Conservation (phyloP, 306 rosid genomes). For the Sicyos edulis region DNA sequence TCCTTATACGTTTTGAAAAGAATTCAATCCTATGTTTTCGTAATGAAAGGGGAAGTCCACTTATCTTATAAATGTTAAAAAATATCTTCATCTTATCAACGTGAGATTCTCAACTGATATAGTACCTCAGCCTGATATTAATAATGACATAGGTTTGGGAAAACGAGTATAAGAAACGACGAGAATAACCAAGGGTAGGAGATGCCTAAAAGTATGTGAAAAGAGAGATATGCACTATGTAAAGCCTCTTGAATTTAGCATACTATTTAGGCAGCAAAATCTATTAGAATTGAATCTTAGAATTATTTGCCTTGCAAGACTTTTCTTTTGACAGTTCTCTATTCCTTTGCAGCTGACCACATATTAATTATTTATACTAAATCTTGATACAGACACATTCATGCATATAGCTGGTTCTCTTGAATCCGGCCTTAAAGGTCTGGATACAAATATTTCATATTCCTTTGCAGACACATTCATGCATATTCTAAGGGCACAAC, state of each 20-base stretch:
- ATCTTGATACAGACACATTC: conserved; percentile 75
- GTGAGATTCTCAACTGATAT: no score
- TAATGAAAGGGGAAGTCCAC: no score
- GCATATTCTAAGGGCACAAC: no score
- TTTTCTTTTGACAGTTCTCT: conserved; percentile 3
- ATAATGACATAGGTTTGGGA: no score
- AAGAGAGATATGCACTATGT: neutral
- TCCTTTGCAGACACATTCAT: no score
- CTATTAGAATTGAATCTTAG: neutral
- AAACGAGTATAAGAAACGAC: no score
- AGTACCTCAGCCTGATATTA: no score
- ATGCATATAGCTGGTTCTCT: conserved; percentile 88
- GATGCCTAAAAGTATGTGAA: neutral
- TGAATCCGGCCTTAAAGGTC: conserved; percentile 96
- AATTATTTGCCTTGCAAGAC: neutral
- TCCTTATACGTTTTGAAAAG: no score
- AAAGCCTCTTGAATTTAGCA: neutral
- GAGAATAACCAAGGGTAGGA: neutral
- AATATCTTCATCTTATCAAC: no score
- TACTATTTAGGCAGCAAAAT: neutral
- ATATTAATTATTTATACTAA: conserved; percentile 63
- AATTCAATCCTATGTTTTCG: no score
- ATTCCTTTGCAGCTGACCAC: conserved; percentile 73
- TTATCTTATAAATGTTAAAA: no score
- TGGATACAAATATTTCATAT: conserved; percentile 82